Percentiles rank a stretch among this genome's conserved stretches.
Evolutionary conservation across 441 rosid species (phyloP).

Genomic region (Francoa sonchifolia): DNA sequence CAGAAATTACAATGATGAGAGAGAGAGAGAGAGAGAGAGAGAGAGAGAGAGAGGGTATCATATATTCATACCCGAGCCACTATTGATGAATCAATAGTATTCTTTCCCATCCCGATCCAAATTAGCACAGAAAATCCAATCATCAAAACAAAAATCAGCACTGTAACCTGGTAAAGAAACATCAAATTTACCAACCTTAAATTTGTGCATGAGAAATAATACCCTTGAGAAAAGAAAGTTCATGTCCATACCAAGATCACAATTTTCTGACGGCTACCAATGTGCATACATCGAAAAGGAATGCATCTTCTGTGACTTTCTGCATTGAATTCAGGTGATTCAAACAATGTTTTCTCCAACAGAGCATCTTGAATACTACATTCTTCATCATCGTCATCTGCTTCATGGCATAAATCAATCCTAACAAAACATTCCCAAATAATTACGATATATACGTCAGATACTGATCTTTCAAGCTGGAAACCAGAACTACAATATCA

Average conservation of each 20-base stretch:
- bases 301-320: constrained; percentile 32
- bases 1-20: too few relatives aligned
- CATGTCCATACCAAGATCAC: constrained; percentile 42
- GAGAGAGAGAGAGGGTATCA: constrained; percentile 2
- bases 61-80: constrained; percentile 38
- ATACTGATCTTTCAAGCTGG: too few relatives aligned
- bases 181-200: constrained; percentile 1
- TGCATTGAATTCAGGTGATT: constrained; percentile 20
- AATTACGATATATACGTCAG: too few relatives aligned
- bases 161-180: constrained; percentile 29
- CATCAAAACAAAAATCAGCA: constrained; percentile 30
- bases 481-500: too few relatives aligned
- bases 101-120: constrained; percentile 40
- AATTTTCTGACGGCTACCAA: constrained; percentile 57
- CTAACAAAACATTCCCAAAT: constrained; percentile 20
- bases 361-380: constrained; percentile 40
- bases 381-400: constrained; percentile 74
- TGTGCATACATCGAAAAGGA: constrained; percentile 35
- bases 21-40: not conserved
- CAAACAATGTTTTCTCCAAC: constrained; percentile 25
- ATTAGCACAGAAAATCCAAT: constrained; percentile 37
- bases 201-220: constrained; percentile 1
- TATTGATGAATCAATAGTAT: constrained; percentile 26
- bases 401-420: constrained; percentile 53
- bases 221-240: constrained; percentile 1